Conservation (phyloP, 768 basidiomycete genomes). For the Leucocoprinus sp. region DNA sequence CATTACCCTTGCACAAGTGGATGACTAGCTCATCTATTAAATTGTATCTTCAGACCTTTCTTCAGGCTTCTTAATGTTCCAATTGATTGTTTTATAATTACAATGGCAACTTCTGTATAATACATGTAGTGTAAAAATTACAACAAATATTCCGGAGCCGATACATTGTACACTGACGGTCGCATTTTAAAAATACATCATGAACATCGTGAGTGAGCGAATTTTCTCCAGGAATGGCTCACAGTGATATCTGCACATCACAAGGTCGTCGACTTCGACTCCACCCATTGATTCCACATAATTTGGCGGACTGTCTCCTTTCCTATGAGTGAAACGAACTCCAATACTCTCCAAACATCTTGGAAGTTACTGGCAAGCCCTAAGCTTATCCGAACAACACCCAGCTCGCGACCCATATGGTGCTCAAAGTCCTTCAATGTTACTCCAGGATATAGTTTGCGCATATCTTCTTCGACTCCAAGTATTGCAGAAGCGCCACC, state of each 20-base stretch:
- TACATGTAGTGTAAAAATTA: constrained; percentile 8
- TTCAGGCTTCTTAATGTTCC: not conserved
- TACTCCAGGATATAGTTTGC: constrained; percentile 46
- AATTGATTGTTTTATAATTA: not conserved
- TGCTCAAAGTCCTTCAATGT: constrained; percentile 56
- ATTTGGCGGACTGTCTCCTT: constrained; percentile 19
- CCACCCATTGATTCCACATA: constrained; percentile 25
- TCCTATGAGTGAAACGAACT: constrained; percentile 39
- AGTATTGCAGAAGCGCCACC: constrained; percentile 72
- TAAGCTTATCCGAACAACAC: constrained; percentile 69
- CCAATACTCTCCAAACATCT: constrained; percentile 56
- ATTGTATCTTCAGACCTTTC: not conserved
- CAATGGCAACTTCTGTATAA: not conserved
- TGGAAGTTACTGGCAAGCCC: constrained; percentile 74
- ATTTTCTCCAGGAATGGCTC: constrained; percentile 8
- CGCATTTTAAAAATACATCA: not conserved
- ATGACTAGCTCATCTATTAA: constrained; percentile 10
- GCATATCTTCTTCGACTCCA: constrained; percentile 60
- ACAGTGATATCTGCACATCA: constrained; percentile 11
- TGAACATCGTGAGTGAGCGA: constrained; percentile 12
- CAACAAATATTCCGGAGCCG: not conserved
- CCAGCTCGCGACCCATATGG: constrained; percentile 57
- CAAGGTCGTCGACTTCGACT: constrained; percentile 16
- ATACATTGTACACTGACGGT: constrained; percentile 1
- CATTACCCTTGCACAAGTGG: constrained; percentile 26